These are phyloP conservation scores for Carex parvula DNA, from an alignment of 176 grass and related monocot genomes.

Conservation along the genomic window DNA sequence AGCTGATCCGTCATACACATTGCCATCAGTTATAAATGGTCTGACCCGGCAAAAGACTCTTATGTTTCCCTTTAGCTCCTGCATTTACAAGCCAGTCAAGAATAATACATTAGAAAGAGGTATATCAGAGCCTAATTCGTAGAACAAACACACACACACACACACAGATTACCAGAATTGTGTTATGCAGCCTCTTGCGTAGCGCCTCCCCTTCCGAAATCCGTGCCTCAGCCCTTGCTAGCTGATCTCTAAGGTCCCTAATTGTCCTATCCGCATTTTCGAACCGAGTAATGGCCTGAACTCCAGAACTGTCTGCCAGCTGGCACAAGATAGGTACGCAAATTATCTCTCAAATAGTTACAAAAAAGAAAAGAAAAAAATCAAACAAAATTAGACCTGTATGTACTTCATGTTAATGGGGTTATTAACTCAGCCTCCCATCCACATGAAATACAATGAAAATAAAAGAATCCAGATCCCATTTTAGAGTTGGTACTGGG, in stretches of 20 bases:
- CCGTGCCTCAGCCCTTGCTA: conserved; percentile 69
- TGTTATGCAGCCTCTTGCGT: conserved; percentile 91
- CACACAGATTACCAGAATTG: conserved; percentile 53
- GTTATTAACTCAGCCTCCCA: neutral
- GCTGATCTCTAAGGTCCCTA: conserved; percentile 59
- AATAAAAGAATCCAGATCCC: neutral
- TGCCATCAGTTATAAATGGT: conserved; percentile 42
- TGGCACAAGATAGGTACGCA: conserved; percentile 29
- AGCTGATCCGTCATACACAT: conserved; percentile 40
- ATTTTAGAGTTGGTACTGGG: neutral
- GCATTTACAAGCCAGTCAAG: conserved; percentile 19
- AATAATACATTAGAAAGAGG: neutral
- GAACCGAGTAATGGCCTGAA: conserved; percentile 58
- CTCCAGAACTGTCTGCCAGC: conserved; percentile 68
- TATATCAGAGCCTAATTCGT: neutral
- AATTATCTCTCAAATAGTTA: neutral
- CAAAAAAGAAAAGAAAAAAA: neutral
- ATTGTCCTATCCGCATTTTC: conserved; percentile 62
- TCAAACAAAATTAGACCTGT: neutral
- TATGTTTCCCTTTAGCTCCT: conserved; percentile 98
- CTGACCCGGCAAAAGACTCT: conserved; percentile 94
- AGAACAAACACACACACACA: neutral
- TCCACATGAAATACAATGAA: neutral
- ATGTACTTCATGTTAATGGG: neutral
- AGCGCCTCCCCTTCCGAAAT: conserved; percentile 74